phyloP scores from a whole-genome alignment of 169 alveolate genomes.

The Plasmodium reichenowi region DNA sequence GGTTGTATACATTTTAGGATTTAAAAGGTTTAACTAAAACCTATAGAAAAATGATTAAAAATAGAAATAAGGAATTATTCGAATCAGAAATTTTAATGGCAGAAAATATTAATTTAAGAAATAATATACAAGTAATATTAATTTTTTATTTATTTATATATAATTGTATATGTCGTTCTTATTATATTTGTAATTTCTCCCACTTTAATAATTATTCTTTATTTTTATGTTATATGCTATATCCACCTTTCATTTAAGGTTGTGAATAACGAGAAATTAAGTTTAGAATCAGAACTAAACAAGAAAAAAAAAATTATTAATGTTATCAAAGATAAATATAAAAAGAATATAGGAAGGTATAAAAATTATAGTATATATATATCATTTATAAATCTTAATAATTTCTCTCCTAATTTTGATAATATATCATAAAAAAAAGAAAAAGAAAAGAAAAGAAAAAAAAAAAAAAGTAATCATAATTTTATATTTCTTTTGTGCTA shows the following conservation, averaged over 20 bases:
- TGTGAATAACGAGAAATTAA: conserved; percentile 34
- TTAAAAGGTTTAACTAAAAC: conserved; percentile 45
- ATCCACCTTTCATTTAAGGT: not conserved
- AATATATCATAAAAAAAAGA: not conserved
- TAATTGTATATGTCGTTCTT: not conserved
- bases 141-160: not conserved
- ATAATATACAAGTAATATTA: conserved; percentile 34
- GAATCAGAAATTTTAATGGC: conserved; percentile 27
- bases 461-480: not conserved
- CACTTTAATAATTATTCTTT: not conserved
- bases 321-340: conserved; percentile 53
- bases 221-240: not conserved
- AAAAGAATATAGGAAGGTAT: conserved; percentile 54
- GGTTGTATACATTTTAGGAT: conserved; percentile 18
- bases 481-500: not conserved
- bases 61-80: conserved; percentile 47
- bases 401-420: not conserved
- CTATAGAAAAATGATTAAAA: conserved; percentile 57
- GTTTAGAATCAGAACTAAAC: conserved; percentile 28
- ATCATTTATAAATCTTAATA: not conserved
- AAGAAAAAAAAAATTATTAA: conserved; percentile 49
- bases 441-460: no score
- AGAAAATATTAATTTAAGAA: conserved; percentile 54
- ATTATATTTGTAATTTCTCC: not conserved
- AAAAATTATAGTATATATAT: not conserved